Percentiles rank a stretch among this genome's conserved stretches.
These are phyloP conservation scores for Xylaria curta DNA, from an alignment of 495 filamentous ascomycete genomes.

Conservation along the genomic window DNA sequence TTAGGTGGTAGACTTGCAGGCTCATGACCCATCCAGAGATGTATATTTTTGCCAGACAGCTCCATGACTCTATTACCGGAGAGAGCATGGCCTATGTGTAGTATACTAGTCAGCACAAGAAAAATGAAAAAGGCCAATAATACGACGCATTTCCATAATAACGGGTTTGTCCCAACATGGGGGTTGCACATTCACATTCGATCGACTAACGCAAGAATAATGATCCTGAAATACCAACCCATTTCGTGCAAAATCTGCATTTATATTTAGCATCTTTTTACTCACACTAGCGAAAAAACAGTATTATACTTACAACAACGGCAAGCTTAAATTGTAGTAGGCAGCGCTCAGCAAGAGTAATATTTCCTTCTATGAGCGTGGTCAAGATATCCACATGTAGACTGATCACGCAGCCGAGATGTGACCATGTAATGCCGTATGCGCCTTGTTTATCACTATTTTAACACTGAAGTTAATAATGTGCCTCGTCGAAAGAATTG, in stretches of 20 bases:
- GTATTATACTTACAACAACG: neutral
- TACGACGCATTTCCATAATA: neutral
- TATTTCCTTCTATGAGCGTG: neutral
- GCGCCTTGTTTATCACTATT: too few species aligned
- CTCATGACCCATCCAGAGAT: neutral
- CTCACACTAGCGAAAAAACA: neutral
- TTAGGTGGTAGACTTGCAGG: neutral
- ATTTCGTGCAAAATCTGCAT: conserved; percentile 15
- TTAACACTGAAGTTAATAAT: too few species aligned
- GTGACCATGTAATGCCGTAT: neutral
- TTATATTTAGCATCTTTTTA: neutral
- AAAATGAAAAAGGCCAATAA: neutral
- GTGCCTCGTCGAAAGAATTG: too few species aligned
- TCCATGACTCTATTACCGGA: neutral
- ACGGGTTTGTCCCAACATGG: neutral
- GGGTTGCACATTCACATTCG: neutral
- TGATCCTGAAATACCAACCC: conserved; percentile 4
- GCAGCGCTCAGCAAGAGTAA: conserved; percentile 16
- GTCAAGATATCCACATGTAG: neutral
- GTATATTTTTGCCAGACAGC: neutral
- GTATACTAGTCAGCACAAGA: neutral
- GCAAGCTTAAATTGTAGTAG: neutral
- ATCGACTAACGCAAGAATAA: neutral
- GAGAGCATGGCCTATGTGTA: neutral
- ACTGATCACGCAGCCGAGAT: neutral